Percentiles rank a stretch among this genome's conserved stretches.
Evolutionary conservation across 2,329 filamentous ascomycete species (phyloP).

Genomic region (Fusarium bulbicola): DNA sequence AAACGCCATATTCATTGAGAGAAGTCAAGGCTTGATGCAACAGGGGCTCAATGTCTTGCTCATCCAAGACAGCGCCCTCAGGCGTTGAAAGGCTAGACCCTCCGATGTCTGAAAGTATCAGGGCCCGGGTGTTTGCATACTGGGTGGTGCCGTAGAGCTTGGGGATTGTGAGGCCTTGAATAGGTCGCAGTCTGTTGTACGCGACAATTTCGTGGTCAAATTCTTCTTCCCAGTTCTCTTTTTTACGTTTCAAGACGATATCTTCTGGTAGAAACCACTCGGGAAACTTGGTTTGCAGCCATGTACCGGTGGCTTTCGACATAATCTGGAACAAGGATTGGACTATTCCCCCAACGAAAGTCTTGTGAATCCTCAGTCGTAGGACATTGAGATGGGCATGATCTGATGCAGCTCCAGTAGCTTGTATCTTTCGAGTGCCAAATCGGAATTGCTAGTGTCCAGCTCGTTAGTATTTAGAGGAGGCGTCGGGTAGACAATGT

Average conservation of each 20-base stretch:
- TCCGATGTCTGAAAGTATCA: slow-evolving; percentile 41
- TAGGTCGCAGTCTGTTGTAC: slow-evolving; percentile 30
- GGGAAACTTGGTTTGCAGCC: neutral
- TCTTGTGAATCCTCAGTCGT: neutral
- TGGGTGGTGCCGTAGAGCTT: slow-evolving; percentile 29
- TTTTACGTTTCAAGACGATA: neutral
- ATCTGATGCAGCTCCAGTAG: neutral
- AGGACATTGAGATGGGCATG: neutral
- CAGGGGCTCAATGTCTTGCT: slow-evolving; percentile 1
- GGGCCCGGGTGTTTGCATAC: slow-evolving; percentile 28
- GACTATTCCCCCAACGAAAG: neutral
- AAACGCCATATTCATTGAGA: neutral
- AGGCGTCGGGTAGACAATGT: too few species aligned
- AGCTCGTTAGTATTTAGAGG: neutral
- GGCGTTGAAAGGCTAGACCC: slow-evolving; percentile 29
- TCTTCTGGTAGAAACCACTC: neutral
- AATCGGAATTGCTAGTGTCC: neutral
- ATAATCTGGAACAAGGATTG: neutral
- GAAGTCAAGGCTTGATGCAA: neutral
- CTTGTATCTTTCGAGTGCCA: neutral
- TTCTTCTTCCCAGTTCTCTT: slow-evolving; percentile 38
- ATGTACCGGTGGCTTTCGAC: neutral
- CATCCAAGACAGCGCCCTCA: slow-evolving; percentile 28
- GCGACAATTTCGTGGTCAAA: slow-evolving; percentile 37
- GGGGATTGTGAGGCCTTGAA: slow-evolving; percentile 40